Evolutionary conservation across 2,329 filamentous ascomycete species (phyloP).

Genomic region (Trichoderma brevicompactum): DNA sequence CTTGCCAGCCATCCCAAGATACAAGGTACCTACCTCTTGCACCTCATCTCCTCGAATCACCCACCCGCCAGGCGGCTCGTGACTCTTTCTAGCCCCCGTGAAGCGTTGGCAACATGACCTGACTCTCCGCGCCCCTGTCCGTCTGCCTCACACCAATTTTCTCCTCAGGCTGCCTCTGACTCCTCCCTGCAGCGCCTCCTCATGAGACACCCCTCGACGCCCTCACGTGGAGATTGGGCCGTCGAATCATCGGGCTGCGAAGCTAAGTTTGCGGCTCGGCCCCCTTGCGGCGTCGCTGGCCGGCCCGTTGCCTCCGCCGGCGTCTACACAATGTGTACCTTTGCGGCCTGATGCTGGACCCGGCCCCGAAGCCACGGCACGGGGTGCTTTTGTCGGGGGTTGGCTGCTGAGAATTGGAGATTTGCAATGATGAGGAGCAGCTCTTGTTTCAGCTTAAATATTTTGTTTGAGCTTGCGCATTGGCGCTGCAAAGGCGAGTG

Average conservation of each 20-base stretch:
- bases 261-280: conserved; percentile 24
- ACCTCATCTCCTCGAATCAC: conserved; percentile 19
- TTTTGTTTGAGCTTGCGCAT: neutral
- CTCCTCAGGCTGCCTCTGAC: conserved; percentile 9
- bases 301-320: conserved; percentile 27
- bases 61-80: conserved; percentile 17
- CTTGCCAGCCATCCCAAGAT: neutral
- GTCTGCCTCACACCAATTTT: conserved; percentile 7
- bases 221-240: conserved; percentile 17
- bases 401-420: neutral
- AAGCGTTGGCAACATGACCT: conserved; percentile 20
- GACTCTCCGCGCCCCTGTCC: conserved; percentile 9
- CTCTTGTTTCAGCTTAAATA: neutral
- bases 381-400: neutral
- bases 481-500: neutral
- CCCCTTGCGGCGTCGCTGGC: conserved; percentile 22
- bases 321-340: conserved; percentile 8
- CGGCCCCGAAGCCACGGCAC: conserved; percentile 14
- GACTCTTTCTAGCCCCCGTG: conserved; percentile 15
- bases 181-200: conserved; percentile 24
- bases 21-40: neutral
- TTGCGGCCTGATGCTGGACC: neutral
- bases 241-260: conserved; percentile 11
- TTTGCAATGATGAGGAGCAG: neutral
- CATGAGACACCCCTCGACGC: conserved; percentile 19